These are phyloP conservation scores for Giardia muris DNA, from an alignment of 208 protist genomes.

Conservation along the genomic window DNA sequence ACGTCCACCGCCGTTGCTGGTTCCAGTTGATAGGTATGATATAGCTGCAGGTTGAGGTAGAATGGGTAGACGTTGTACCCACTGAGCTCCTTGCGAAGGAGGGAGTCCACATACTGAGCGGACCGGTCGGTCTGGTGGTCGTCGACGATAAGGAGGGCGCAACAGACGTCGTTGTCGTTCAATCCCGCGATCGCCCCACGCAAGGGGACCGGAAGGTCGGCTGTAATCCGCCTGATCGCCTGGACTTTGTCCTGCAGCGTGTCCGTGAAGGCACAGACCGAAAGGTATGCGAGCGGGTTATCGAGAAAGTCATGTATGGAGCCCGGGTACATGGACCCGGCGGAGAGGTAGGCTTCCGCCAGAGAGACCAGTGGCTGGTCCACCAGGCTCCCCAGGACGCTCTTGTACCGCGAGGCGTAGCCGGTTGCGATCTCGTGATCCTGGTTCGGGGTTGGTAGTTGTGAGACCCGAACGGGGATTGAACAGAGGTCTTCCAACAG, in stretches of 20 bases:
- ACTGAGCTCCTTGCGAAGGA: background rate
- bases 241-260: background rate
- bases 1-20: background rate
- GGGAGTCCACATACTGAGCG: background rate
- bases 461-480: background rate
- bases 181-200: background rate
- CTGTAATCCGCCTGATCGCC: background rate
- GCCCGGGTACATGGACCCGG: background rate
- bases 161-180: background rate
- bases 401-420: background rate
- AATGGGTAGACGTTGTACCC: background rate
- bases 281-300: background rate
- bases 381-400: background rate
- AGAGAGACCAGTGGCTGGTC: background rate
- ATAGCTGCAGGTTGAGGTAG: background rate
- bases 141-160: background rate
- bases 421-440: background rate
- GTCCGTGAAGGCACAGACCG: background rate
- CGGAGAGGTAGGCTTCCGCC: background rate
- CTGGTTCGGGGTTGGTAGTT: background rate
- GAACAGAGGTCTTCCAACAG: background rate
- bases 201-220: background rate
- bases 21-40: background rate
- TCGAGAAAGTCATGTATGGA: background rate
- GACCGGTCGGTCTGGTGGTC: background rate